Evolutionary conservation across 768 basidiomycete species (phyloP), one percentile per base, ranked within the genome.

Genomic region (Suillus hirtellus): DNA sequence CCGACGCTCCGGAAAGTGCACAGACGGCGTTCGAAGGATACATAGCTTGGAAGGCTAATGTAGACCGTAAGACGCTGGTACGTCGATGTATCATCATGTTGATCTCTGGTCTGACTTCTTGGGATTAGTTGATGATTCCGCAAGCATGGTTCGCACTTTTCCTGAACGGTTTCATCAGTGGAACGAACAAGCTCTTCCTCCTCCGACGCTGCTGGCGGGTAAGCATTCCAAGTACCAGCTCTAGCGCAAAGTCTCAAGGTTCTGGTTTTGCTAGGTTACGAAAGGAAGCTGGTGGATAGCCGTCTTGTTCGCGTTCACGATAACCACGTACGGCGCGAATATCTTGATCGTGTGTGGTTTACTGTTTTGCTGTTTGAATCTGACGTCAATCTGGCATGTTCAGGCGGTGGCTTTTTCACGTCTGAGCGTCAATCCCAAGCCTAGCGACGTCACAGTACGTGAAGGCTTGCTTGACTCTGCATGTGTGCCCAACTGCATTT

Each of bases 201-300:
- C 79, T 85, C 34, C 72, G 78, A 43, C 73, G 80, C 60, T 84
- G 84, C 62, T 86, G 83, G 81, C 82, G 81, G 77, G 85, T 81
- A 54, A 17, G 74, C 38, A 14, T 19, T 11, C 55, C 34, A 35
- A 35, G 19, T 19, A 53, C 10, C 19, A 34, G 19, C 11, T 34
- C 34, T n/a, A 35, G 34, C 34, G n/a, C 31, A 19, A n/a, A 24
- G 19, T 27, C 34, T 61, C 14, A 58, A 42, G 14, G 8, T 15
- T 24, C 12, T 47, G 46, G 12, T 52, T 34, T 34, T 38, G 11
- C 7, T 24, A 84, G 84, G 75, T 83, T 70, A 81, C 79, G 34
- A 74, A 76, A 38, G 72, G 70, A 62, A 79, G 69, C 19, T 67
- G 50, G 1, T 80, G 77, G 77, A 73, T 82, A 12, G 68, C 79